Conservation (phyloP, 306 rosid genomes). For the Cucumis hystrix region DNA sequence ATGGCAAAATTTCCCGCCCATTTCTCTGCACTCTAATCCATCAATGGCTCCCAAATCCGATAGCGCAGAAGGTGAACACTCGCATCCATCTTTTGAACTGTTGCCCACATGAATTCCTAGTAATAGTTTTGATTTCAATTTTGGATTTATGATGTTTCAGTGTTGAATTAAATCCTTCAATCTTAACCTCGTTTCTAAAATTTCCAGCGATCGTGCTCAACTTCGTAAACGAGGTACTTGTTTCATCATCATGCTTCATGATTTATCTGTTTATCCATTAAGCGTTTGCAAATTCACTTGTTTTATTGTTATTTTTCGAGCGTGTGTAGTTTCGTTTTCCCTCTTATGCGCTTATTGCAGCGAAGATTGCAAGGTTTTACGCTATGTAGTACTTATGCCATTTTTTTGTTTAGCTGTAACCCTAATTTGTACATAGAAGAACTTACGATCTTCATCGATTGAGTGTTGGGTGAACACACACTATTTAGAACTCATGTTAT, state of each 20-base stretch:
- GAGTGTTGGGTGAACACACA: neutral
- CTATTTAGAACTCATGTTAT: neutral
- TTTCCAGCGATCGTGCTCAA: slow-evolving; percentile 77
- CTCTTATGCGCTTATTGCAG: neutral
- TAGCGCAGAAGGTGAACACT: slow-evolving; percentile 45
- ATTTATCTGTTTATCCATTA: neutral
- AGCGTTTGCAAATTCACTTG: neutral
- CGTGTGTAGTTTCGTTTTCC: neutral
- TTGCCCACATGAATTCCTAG: neutral
- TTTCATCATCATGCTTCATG: neutral
- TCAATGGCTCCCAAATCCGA: slow-evolving; percentile 81
- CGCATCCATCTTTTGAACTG: neutral
- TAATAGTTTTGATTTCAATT: neutral
- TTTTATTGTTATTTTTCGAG: neutral
- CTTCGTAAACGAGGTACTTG: slow-evolving; percentile 65
- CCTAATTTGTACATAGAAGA: neutral
- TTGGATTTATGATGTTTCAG: neutral
- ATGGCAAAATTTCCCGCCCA: slow-evolving; percentile 46
- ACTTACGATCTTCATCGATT: neutral
- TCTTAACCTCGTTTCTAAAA: slow-evolving; percentile 1
- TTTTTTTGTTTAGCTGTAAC: neutral
- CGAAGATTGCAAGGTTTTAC: neutral
- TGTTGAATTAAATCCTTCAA: neutral
- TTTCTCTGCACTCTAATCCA: slow-evolving; percentile 14
- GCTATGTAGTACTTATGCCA: neutral